Conservation (phyloP, 164 flowering plant genomes). For the Liquidambar formosana region DNA sequence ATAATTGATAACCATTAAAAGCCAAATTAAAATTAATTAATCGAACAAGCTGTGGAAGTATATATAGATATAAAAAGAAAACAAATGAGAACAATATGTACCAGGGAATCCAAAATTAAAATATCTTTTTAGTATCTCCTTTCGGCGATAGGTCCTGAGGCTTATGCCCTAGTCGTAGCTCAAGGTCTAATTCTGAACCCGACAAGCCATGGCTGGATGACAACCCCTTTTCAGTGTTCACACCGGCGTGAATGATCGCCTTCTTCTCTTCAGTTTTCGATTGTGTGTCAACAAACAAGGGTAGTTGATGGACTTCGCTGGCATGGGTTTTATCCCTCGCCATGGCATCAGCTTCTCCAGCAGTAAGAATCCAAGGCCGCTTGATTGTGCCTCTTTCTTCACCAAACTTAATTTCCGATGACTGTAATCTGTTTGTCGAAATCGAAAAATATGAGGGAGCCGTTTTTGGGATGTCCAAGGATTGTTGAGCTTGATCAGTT, state of each 20-base stretch:
- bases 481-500: neutral
- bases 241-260: neutral
- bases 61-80: too few species aligned
- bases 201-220: conserved; percentile 3
- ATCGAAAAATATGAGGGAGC: neutral
- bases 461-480: conserved; percentile 3
- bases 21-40: too few species aligned
- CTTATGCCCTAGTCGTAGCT: conserved; percentile 35
- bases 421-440: neutral
- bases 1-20: too few species aligned
- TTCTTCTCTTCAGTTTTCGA: neutral
- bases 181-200: conserved; percentile 29
- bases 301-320: conserved; percentile 1
- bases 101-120: too few species aligned
- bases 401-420: neutral
- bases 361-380: neutral
- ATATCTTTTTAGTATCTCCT: too few species aligned
- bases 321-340: neutral
- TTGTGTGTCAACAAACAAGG: conserved; percentile 17
- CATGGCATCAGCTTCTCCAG: conserved; percentile 1
- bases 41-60: too few species aligned
- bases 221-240: neutral
- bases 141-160: conserved; percentile 18
- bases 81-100: too few species aligned
- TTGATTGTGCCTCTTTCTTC: neutral